These are phyloP conservation scores for Prunella vulgaris DNA, from an alignment of 257 asterid genomes.

Conservation along the genomic window DNA sequence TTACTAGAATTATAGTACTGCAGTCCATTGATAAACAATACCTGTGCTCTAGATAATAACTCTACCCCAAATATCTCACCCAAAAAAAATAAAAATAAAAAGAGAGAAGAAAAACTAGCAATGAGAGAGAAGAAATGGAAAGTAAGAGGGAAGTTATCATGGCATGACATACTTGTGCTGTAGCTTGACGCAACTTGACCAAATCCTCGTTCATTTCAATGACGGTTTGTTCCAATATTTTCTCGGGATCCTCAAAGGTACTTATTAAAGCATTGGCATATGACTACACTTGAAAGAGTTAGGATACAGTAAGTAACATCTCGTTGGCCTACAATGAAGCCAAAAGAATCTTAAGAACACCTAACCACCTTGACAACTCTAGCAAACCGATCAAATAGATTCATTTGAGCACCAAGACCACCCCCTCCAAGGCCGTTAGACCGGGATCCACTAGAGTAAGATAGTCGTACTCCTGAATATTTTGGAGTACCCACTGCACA, in stretches of 20 bases:
- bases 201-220: conserved; percentile 89
- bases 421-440: conserved; percentile 56
- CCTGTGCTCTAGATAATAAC: not conserved
- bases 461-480: conserved; percentile 42
- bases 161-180: conserved; percentile 72
- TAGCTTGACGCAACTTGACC: conserved; percentile 96
- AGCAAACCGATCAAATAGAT: conserved; percentile 89
- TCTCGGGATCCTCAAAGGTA: conserved; percentile 93
- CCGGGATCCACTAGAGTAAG: conserved; percentile 43
- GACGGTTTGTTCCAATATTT: conserved; percentile 91
- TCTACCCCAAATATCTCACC: not conserved
- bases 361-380: conserved; percentile 85
- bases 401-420: conserved; percentile 72
- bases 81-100: not conserved
- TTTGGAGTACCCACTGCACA: conserved; percentile 57
- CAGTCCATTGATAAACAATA: not conserved
- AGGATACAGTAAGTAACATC: conserved; percentile 11
- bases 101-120: not conserved
- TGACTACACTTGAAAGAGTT: conserved; percentile 41
- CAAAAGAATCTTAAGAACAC: conserved; percentile 12
- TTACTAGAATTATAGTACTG: not conserved
- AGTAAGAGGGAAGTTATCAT: conserved; percentile 13
- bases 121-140: not conserved
- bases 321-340: conserved; percentile 10
- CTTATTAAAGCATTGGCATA: conserved; percentile 89